Conservation (phyloP, 2,329 filamentous ascomycete genomes). For the Colletotrichum horii region DNA sequence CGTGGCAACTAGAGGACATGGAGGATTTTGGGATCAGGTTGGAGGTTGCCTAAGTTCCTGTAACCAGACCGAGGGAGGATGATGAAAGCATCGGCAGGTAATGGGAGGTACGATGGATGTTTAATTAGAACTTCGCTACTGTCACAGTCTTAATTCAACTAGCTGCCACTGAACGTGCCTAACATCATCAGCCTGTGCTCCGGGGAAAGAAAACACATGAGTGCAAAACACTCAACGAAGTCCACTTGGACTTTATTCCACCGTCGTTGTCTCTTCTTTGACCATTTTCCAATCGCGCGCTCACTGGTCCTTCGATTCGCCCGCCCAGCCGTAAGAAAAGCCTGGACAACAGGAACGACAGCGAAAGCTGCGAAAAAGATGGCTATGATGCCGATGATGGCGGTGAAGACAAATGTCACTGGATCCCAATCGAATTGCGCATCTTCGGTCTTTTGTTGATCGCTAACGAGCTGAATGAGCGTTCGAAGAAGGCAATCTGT, state of each 20-base stretch:
- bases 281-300: background rate
- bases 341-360: background rate
- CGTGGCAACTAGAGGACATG: too few relatives aligned
- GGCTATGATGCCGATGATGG: background rate
- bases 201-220: too few relatives aligned
- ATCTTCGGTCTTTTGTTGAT: background rate
- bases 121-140: too few relatives aligned
- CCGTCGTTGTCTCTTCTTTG: background rate
- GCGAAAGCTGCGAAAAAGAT: background rate
- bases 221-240: too few relatives aligned
- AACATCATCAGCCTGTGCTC: too few relatives aligned
- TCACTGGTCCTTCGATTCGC: background rate
- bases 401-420: background rate
- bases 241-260: background rate
- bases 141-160: too few relatives aligned
- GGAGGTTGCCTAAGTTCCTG: too few relatives aligned
- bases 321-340: background rate
- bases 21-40: too few relatives aligned
- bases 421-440: background rate
- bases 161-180: too few relatives aligned
- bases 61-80: too few relatives aligned
- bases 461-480: background rate
- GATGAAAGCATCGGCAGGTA: too few relatives aligned
- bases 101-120: too few relatives aligned
- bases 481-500: background rate